phyloP scores from a whole-genome alignment of 805 yeast genomes.

The Cyberlindnera petersonii region DNA sequence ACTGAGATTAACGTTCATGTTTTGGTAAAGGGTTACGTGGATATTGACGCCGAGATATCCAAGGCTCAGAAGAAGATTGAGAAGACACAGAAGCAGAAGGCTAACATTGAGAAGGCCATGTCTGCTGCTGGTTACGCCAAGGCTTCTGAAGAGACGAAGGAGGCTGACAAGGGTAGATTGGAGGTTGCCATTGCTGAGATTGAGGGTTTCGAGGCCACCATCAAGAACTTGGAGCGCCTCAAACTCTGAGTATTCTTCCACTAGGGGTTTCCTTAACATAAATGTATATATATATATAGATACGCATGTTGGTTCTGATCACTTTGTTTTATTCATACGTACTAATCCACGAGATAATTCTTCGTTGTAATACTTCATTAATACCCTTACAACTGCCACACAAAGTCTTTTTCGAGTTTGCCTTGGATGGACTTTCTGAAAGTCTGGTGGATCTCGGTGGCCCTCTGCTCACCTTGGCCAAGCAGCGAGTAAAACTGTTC shows the following conservation, averaged over 20 bases:
- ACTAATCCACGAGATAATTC: neutral
- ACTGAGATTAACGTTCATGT: conserved; percentile 84
- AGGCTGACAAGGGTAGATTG: conserved; percentile 61
- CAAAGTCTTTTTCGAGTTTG: conserved; percentile 49
- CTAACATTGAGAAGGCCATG: conserved; percentile 66
- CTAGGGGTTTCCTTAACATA: neutral
- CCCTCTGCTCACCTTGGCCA: conserved; percentile 46
- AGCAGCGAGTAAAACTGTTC: conserved; percentile 48
- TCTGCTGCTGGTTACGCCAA: conserved; percentile 74
- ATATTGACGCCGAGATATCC: conserved; percentile 82
- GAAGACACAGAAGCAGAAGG: conserved; percentile 56
- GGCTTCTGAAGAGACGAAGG: conserved; percentile 80
- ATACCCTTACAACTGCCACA: conserved; percentile 44
- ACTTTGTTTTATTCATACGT: too few relatives aligned
- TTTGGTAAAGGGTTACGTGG: conserved; percentile 91
- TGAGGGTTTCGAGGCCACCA: conserved; percentile 83
- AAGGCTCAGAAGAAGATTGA: conserved; percentile 77
- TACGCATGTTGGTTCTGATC: neutral
- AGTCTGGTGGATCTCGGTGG: conserved; percentile 44
- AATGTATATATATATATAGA: neutral
- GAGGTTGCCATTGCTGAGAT: conserved; percentile 80
- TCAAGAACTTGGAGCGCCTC: conserved; percentile 76
- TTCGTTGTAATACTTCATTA: neutral
- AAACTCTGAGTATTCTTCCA: conserved; percentile 40
- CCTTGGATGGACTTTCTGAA: conserved; percentile 46